phyloP scores from a whole-genome alignment of 1,284 basidiomycete genomes.

The Microbotryum scabiosae region DNA sequence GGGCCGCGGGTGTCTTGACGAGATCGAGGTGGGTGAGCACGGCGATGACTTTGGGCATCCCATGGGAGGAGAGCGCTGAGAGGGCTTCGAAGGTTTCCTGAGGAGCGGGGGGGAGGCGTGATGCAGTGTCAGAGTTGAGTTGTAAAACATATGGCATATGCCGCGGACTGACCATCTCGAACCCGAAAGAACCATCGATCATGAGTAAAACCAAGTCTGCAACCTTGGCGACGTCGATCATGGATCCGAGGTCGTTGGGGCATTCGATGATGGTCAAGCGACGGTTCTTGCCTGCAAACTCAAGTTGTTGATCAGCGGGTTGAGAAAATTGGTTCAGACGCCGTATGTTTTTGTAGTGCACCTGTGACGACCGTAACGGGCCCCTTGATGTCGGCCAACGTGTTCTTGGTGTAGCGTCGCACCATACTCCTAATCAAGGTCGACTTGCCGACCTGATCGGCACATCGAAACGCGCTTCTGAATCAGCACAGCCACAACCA shows the following conservation, averaged over 20 bases:
- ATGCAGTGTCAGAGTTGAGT: background rate
- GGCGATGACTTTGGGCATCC: conserved; percentile 97
- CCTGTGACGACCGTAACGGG: conserved; percentile 86
- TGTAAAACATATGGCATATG: no score
- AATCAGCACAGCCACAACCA: background rate
- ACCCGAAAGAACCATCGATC: conserved; percentile 96
- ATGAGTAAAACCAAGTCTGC: conserved; percentile 92
- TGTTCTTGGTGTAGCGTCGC: conserved; percentile 88
- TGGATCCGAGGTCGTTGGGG: conserved; percentile 93
- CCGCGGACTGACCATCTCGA: conserved; percentile 74
- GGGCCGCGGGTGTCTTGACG: conserved; percentile 81
- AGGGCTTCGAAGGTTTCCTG: conserved; percentile 99
- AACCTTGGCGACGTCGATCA: conserved; percentile 96
- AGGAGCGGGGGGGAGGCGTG: background rate
- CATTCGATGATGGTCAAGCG: conserved; percentile 94
- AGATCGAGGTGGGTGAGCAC: conserved; percentile 93
- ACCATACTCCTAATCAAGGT: conserved; percentile 89
- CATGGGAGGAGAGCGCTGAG: conserved; percentile 92
- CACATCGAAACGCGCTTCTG: no score
- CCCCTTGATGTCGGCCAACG: conserved; percentile 78
- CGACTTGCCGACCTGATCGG: conserved; percentile 67
- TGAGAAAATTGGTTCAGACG: background rate
- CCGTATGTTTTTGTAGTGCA: conserved; percentile 7
- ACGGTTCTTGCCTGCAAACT: conserved; percentile 61
- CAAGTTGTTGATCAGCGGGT: conserved; percentile 36